Evolutionary conservation across 2,329 filamentous ascomycete genomes (phyloP).

Genomic region (Macrophomina tecta): DNA sequence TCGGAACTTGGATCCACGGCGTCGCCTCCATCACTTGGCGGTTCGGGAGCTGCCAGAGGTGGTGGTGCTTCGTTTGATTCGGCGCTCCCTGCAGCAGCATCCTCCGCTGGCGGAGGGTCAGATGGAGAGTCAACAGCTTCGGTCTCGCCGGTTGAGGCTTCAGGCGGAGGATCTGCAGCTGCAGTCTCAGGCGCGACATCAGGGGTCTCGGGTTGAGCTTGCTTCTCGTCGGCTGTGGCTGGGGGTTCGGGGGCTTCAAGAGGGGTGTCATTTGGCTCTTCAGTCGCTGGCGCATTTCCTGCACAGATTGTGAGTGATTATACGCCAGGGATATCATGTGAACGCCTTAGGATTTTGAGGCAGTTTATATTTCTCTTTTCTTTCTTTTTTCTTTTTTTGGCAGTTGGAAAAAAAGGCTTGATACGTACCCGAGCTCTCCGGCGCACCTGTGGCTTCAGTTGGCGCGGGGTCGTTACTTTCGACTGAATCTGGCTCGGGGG

Average conservation of each 20-base stretch:
- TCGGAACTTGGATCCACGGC: no score
- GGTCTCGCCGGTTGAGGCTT: background rate
- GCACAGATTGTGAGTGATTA: no score
- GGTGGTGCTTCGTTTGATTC: background rate
- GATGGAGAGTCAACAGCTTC: background rate
- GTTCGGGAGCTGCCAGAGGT: no score
- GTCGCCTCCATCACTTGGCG: no score
- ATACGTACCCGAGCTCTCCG: background rate
- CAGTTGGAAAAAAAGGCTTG: background rate
- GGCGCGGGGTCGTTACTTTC: background rate
- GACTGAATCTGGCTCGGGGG: background rate
- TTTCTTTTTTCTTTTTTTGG: no score
- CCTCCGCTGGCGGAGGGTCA: background rate
- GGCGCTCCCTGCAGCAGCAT: background rate
- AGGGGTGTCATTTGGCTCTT: background rate
- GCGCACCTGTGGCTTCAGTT: background rate
- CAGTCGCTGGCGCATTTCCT: background rate
- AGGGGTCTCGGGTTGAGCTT: background rate
- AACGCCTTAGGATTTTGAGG: no score
- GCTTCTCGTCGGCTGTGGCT: background rate
- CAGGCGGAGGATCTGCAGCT: background rate
- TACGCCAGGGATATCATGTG: no score
- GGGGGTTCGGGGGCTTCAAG: background rate
- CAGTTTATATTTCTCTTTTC: no score
- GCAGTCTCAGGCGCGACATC: background rate